Percentiles rank a stretch among this genome's conserved stretches.
These are phyloP conservation scores for Vitis hybrid DNA, from an alignment of 177 flowering plant species.

Conservation along the genomic window DNA sequence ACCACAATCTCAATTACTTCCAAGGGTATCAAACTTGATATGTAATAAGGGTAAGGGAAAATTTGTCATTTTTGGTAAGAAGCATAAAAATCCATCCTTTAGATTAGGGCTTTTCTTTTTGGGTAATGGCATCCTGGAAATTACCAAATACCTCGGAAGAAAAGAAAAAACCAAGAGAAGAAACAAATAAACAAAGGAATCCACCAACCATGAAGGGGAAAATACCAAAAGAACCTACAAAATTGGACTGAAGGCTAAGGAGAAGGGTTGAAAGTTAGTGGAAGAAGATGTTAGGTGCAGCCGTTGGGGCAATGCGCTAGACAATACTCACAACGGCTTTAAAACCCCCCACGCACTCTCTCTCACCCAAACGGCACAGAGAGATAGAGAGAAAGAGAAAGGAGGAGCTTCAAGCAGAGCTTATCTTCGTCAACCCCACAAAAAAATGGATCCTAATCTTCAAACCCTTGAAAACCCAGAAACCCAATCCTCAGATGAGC, in stretches of 20 bases:
- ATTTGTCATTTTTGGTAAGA: too few species aligned
- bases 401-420: neutral
- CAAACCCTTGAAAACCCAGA: constrained; percentile 32
- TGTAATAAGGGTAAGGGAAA: too few species aligned
- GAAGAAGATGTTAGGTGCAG: neutral
- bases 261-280: neutral
- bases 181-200: neutral
- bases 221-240: neutral
- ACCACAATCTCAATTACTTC: too few species aligned
- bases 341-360: neutral
- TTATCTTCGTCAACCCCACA: neutral
- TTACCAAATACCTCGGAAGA: too few species aligned
- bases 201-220: too few species aligned
- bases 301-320: neutral
- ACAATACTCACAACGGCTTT: neutral
- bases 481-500: constrained; percentile 29
- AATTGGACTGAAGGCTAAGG: neutral
- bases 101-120: too few species aligned
- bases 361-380: neutral
- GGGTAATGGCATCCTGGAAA: too few species aligned
- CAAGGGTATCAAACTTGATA: too few species aligned
- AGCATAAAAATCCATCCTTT: too few species aligned
- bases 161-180: too few species aligned
- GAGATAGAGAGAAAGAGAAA: neutral
- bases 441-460: constrained; percentile 27